Base-by-base conservation (phyloP, 306 rosid genomes). In the Vigna reflexopilosa region DNA sequence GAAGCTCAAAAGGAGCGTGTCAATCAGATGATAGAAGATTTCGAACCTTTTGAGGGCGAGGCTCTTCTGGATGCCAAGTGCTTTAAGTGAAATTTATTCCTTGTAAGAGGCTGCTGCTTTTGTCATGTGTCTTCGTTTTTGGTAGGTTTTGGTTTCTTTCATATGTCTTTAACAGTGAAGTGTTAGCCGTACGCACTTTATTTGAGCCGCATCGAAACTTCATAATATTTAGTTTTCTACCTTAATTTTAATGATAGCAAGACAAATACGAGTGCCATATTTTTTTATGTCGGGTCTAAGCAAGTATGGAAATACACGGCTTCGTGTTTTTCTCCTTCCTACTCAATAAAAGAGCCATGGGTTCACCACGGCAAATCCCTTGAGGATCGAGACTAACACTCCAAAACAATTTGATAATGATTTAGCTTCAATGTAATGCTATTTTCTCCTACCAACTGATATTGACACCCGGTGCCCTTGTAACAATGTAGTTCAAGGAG, bases 1-100 rank as follows among this genome's bases (percentile, higher is more conserved):
- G 91, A 81, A 80, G 85, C 62, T 70, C 97, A 92, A 61, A 92
- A 88, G 88, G 97, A 92, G 83, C 91, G 90, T 14, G 96, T 82
- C 19, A 91, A 42, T 77, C 87, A 89, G 81, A 89, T 89, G 93
- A 91, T 91, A 10, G 97, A 91, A 84, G 93, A 89, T 61, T 61
- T n/a, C 6, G 90, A 89, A 72, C 94, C 93, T 13, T 91, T 91
- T 0, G 97, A 91, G 85, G 97, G 94, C 20, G 90, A 91, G 75
- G 52, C 85, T 42, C 92, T 91, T 72, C 75, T 89, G 88, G 93
- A 89, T 45, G 94, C 93, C 28, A 91, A 91, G 79, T 91, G 91
- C 90, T 88, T 91, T 72, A 91, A 91, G 90, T 85, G 89, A 91
- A 17, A 48, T 16, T 36, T 16, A 58, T 15, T 30, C 17, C 44